A percentile compares a stretch with the other conserved stretches of the same genome.
These are phyloP conservation scores for Darksidea phi DNA, from an alignment of 495 filamentous ascomycete genomes.

Conservation along the genomic window DNA sequence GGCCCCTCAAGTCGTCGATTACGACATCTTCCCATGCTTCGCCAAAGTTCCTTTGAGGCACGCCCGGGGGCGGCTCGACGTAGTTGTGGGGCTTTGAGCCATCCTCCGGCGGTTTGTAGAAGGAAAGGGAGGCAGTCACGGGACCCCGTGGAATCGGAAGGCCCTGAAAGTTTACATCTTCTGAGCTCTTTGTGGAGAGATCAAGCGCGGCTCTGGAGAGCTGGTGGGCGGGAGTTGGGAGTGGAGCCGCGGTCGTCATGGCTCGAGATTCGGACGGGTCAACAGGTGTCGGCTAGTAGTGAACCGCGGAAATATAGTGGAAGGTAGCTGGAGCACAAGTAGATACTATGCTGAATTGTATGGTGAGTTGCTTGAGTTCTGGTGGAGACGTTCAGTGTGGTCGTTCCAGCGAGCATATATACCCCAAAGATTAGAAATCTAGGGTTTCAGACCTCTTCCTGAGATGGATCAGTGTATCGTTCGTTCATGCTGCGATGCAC, in stretches of 20 bases:
- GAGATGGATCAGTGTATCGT: too few species aligned
- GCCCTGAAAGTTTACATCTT: constrained; percentile 28
- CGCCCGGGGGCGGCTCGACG: constrained; percentile 63
- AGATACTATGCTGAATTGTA: constrained; percentile 1
- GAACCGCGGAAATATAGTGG: background rate
- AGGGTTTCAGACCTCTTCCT: constrained; percentile 9
- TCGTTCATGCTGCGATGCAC: background rate
- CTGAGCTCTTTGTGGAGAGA: constrained; percentile 9
- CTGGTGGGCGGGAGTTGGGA: constrained; percentile 36
- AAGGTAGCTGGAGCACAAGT: background rate
- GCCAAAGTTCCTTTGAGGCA: constrained; percentile 62
- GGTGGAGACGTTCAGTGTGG: background rate
- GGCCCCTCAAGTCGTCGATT: constrained; percentile 66
- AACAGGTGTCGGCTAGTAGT: background rate
- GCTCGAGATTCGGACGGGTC: background rate
- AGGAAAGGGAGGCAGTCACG: constrained; percentile 63
- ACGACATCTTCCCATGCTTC: constrained; percentile 48
- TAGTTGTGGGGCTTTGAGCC: constrained; percentile 66
- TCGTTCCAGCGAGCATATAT: too few species aligned
- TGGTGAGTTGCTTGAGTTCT: constrained; percentile 12
- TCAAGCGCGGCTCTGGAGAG: constrained; percentile 24
- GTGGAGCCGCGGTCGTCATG: constrained; percentile 41
- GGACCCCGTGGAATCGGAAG: constrained; percentile 62
- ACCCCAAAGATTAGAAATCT: constrained; percentile 28
- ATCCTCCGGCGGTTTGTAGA: constrained; percentile 65